Evolutionary conservation across 2,329 filamentous ascomycete genomes (phyloP).

Genomic region (Teratosphaeria pseudoeucalypti): DNA sequence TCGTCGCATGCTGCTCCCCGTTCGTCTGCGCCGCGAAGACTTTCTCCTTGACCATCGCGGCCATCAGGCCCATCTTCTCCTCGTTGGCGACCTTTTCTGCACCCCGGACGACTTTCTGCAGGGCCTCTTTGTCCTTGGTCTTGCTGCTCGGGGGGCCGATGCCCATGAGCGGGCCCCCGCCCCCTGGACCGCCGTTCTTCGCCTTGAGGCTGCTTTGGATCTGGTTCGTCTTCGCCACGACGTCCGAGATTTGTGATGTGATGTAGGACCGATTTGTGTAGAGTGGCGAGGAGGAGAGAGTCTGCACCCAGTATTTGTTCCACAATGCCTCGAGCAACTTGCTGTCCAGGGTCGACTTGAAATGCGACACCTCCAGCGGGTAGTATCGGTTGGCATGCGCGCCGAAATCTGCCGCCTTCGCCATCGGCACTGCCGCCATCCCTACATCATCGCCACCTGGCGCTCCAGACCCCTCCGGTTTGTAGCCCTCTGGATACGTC

Average conservation of each 20-base stretch:
- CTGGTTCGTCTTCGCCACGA: slow-evolving; percentile 64
- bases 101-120: slow-evolving; percentile 53
- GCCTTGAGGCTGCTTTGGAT: not conserved
- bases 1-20: not conserved
- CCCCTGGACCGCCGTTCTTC: not conserved
- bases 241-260: slow-evolving; percentile 82
- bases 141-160: slow-evolving; percentile 10
- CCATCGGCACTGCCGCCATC: slow-evolving; percentile 72
- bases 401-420: slow-evolving; percentile 91
- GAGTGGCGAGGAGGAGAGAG: slow-evolving; percentile 79
- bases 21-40: slow-evolving; percentile 40
- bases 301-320: slow-evolving; percentile 99
- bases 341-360: slow-evolving; percentile 83
- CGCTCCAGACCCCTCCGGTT: slow-evolving; percentile 34
- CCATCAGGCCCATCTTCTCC: slow-evolving; percentile 53
- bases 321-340: slow-evolving; percentile 80
- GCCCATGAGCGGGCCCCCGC: not conserved
- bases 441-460: slow-evolving; percentile 46
- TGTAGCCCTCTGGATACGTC: slow-evolving; percentile 71
- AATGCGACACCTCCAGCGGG: slow-evolving; percentile 80
- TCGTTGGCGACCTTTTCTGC: slow-evolving; percentile 51
- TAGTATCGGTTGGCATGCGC: slow-evolving; percentile 89
- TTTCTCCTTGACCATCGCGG: slow-evolving; percentile 52
- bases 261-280: slow-evolving; percentile 88
- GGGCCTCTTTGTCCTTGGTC: slow-evolving; percentile 35